These are phyloP conservation scores for Heimioporus sp. DNA, from an alignment of 768 basidiomycete species.

Conservation along the genomic window DNA sequence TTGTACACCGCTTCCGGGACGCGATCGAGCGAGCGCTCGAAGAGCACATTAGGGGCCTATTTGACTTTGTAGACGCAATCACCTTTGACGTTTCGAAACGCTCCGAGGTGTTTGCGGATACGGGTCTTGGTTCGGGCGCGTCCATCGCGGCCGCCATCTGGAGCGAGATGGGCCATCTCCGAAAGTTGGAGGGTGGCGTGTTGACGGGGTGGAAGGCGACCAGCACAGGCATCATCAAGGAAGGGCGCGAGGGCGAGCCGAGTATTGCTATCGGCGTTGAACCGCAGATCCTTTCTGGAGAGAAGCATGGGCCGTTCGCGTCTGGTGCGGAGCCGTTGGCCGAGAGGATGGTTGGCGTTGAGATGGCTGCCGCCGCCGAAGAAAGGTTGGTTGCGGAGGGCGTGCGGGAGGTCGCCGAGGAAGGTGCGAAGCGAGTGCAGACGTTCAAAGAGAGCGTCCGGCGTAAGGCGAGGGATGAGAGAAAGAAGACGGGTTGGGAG, in stretches of 20 bases:
- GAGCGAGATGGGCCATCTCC: slow-evolving; percentile 66
- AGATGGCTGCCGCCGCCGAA: slow-evolving; percentile 26
- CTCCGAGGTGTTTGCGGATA: slow-evolving; percentile 62
- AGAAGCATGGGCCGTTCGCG: slow-evolving; percentile 66
- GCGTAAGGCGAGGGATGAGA: slow-evolving; percentile 40
- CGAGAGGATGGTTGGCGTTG: slow-evolving; percentile 5
- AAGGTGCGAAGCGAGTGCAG: slow-evolving; percentile 35
- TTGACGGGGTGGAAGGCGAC: slow-evolving; percentile 52
- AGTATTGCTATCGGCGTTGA: slow-evolving; percentile 67
- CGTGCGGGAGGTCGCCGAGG: slow-evolving; percentile 30
- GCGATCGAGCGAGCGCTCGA: slow-evolving; percentile 58
- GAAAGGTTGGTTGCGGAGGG: slow-evolving; percentile 32
- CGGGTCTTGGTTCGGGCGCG: slow-evolving; percentile 50
- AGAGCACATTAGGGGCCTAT: slow-evolving; percentile 48
- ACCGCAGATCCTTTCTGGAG: slow-evolving; percentile 67
- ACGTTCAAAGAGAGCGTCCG: slow-evolving; percentile 46
- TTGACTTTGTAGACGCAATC: slow-evolving; percentile 55
- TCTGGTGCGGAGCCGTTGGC: slow-evolving; percentile 42
- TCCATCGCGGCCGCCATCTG: slow-evolving; percentile 59
- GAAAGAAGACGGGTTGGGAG: slow-evolving; percentile 42
- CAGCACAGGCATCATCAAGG: slow-evolving; percentile 60
- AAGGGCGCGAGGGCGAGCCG: slow-evolving; percentile 36
- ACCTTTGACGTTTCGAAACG: slow-evolving; percentile 59
- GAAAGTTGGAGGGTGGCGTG: slow-evolving; percentile 34
- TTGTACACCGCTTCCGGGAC: slow-evolving; percentile 54